Conservation (phyloP, 2,329 filamentous ascomycete genomes). For the Alternaria alternata region DNA sequence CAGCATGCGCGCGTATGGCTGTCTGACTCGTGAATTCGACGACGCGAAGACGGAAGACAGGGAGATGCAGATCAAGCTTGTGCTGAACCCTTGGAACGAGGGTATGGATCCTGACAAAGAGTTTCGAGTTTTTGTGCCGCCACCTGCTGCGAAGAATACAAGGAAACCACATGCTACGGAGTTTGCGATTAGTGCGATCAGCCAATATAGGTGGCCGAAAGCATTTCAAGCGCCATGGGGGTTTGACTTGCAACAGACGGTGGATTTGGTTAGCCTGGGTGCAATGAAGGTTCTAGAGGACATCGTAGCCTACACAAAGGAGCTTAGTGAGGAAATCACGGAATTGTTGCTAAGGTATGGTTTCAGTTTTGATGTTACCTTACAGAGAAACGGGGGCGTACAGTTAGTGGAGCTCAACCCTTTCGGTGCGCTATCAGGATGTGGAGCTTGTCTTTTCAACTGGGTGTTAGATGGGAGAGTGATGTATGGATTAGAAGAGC, state of each 20-base stretch:
- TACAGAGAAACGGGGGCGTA: conserved; percentile 37
- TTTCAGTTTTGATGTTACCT: conserved; percentile 56
- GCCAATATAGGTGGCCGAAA: conserved; percentile 22
- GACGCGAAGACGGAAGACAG: conserved; percentile 28
- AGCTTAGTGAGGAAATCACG: conserved; percentile 14
- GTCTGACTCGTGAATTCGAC: conserved; percentile 31
- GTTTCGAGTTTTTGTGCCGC: conserved; percentile 57
- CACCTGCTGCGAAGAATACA: conserved; percentile 26
- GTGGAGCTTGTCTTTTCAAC: conserved; percentile 58
- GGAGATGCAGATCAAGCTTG: conserved; percentile 40
- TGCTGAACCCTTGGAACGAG: conserved; percentile 54
- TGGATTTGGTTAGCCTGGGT: conserved; percentile 3
- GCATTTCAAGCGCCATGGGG: conserved; percentile 9
- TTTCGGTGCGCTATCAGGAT: conserved; percentile 56
- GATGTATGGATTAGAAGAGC: conserved; percentile 49
- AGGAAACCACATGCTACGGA: neutral
- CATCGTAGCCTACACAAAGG: conserved; percentile 4
- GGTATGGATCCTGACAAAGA: conserved; percentile 52
- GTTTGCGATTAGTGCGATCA: conserved; percentile 17
- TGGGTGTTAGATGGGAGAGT: conserved; percentile 53
- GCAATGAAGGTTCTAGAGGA: conserved; percentile 2
- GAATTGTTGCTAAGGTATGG: conserved; percentile 49
- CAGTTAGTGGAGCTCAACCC: conserved; percentile 58
- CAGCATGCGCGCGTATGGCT: conserved; percentile 49
- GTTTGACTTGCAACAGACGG: neutral